Base-by-base conservation (phyloP, 441 rosid species). In the Bocquillonia castaneifolia region DNA sequence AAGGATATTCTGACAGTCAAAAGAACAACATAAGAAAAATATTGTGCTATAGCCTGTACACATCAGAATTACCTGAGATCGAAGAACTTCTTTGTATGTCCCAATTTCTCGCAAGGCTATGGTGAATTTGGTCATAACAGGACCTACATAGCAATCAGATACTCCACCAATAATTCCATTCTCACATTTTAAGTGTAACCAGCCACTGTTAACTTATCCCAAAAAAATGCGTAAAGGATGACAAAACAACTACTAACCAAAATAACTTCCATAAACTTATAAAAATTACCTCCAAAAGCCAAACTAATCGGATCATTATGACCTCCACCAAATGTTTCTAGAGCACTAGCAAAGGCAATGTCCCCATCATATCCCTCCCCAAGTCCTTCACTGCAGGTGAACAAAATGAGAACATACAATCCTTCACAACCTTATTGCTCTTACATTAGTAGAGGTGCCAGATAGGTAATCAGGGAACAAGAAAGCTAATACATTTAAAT, bases 341-440 rank as follows among this genome's bases (percentile, higher is more conserved):
- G 82, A 55, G 99, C 96, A 93, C 94, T 91, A 53, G 98, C 99
- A 76, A 96, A 96, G 76, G 98, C 97, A 77, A 96, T 91, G 79
- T 96, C 99, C 63, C 87, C 96, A 74, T 96, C 98, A 79, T 96
- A 96, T 70, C 91, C 99, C 85, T 96, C 99, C 26, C 99, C 98
- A 66, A 93, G 90, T 70, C 98, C 99, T 85, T 96, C 99, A 70
- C 99, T 96, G 83, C 78, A 82, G 77, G 60, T 57, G 57, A 68
- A 69, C 42, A 69, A 57, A 72, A 79, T 52, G 62, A 15, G 77
- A 34, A 44, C 29, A 48, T 31, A 68, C 20, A 51, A 53, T 71
- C 36, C 61, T 40, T 68, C 55, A 51, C 39, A 55, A 59, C 59
- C 59, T 42, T 66, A 69, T 54, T 64, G 15, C 23, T 25, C 23